Base-by-base conservation (phyloP, 179 eudicot genomes). In the Beta macrorhiza region DNA sequence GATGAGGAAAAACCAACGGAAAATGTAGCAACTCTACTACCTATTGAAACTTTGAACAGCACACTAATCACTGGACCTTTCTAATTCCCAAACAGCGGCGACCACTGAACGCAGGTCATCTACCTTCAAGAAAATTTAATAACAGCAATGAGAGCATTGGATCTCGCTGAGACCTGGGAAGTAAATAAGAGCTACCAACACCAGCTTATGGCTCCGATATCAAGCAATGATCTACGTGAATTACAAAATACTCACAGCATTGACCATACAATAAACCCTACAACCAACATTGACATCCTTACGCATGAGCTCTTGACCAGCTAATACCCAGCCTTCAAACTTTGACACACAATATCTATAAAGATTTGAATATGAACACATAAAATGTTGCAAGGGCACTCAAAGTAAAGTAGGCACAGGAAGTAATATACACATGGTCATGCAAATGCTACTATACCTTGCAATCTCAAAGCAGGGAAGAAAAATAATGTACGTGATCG, bases 131-230 rank as follows among this genome's bases (percentile, higher is more conserved):
- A 52, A 52, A 51, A 78, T 59, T 14, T 5, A 3, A 61, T 3
- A 32, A 3, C n/a, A 32, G 25, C 45, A 65, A 51, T 52, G 20
- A 78, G 67, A 32, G 11, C 53, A 51, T n/a, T 22, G 14, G 58
- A 64, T 20, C 15, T 13, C 17, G 25, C 47, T 22, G 76, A 6
- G 15, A 22, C 55, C 45, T 74, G 51, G 47, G 44, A 55, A 16
- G 49, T 15, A 74, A 20, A 53, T 9, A 53, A 56, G 64, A 74
- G 64, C 64, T 16, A 9, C 65, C n/a, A 73, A 22, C 45, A 16
- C 75, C 62, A 73, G 14, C 62, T 1, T 25, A 73, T 73, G 63
- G 63, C 76, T 74, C 47, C 67, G 56, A 75, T 57, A 57, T 32
- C 64, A 75, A 57, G 56, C 42, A 76, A 61, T n/a, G n/a, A 45